A percentile compares a stretch with the other conserved stretches of the same genome.
These are phyloP conservation scores for barrel medic (Medicago truncatula) DNA, from an alignment of 306 rosid genomes.

Conservation along the genomic window MtrunA17r5.0-ANR NC_053042.1:4517501-4518000, in stretches of 20 bases:
- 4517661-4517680: not conserved
- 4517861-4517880: not conserved
- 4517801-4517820: not conserved
- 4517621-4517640: not conserved
- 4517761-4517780: not conserved
- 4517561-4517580: no score
- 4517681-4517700: not conserved
- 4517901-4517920: not conserved
- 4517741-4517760: not conserved
- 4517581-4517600: not conserved
- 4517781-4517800: not conserved
- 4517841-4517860: slow-evolving; percentile 19
- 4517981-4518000: no score
- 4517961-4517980: no score
- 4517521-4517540: no score
- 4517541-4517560: no score
- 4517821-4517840: not conserved
- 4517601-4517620: no score
- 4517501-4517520: no score
- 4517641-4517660: not conserved
- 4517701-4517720: not conserved
- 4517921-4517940: not conserved
- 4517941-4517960: no score
- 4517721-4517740: not conserved
- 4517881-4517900: not conserved